Percentiles rank a stretch among this genome's conserved stretches.
Evolutionary conservation across 768 basidiomycete genomes (phyloP).

Genomic region (Leucocoprinus sp.): DNA sequence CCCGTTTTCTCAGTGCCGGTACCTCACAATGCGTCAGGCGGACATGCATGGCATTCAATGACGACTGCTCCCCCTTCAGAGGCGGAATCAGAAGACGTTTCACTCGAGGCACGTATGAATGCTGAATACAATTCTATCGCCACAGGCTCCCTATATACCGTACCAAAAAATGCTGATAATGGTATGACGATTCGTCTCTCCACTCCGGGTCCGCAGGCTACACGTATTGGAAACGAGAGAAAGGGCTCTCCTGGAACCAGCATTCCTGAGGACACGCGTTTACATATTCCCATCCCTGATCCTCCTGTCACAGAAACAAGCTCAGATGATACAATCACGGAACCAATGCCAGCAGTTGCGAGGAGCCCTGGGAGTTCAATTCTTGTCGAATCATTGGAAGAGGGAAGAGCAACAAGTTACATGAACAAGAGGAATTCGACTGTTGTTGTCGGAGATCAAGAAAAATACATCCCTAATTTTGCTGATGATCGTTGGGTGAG

Average conservation of each 20-base stretch:
- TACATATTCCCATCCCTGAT: constrained; percentile 1
- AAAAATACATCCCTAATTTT: constrained; percentile 1
- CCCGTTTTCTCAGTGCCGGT: not conserved
- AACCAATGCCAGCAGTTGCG: not conserved
- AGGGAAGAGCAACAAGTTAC: constrained; percentile 3
- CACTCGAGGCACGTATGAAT: constrained; percentile 31
- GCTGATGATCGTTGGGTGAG: constrained; percentile 3
- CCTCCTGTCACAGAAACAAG: not conserved
- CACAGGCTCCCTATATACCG: constrained; percentile 26
- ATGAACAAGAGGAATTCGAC: constrained; percentile 4
- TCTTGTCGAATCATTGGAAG: constrained; percentile 9
- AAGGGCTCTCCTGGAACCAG: not conserved
- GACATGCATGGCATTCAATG: constrained; percentile 7
- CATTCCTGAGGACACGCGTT: not conserved
- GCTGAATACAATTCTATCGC: constrained; percentile 34
- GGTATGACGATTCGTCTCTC: not conserved
- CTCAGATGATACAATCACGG: not conserved
- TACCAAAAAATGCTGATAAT: constrained; percentile 5
- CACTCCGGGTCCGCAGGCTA: not conserved
- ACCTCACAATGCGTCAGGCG: not conserved
- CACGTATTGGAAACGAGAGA: constrained; percentile 1
- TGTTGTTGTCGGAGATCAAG: not conserved
- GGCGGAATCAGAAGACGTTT: constrained; percentile 13
- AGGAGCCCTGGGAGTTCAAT: constrained; percentile 7
- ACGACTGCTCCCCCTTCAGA: constrained; percentile 19